Conservation (phyloP, 2,329 filamentous ascomycete species). For the Aureobasidium musti region DNA sequence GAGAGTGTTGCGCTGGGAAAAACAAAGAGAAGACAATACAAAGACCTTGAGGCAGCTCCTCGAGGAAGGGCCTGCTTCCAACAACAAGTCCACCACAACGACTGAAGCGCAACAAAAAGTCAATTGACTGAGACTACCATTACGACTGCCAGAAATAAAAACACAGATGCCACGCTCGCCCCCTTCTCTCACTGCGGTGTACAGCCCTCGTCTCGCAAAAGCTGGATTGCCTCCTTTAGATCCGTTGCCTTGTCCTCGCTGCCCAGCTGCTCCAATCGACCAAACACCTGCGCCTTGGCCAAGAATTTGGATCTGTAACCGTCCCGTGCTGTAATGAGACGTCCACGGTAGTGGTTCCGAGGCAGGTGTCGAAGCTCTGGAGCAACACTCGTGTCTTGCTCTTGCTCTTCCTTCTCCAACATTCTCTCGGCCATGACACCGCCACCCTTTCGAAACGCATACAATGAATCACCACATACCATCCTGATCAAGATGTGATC, state of each 20-base stretch:
- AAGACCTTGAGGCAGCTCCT: constrained; percentile 41
- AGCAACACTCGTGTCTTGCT: constrained; percentile 16
- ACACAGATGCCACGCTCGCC: neutral
- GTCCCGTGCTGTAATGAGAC: constrained; percentile 30
- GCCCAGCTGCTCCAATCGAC: constrained; percentile 34
- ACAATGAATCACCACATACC: constrained; percentile 37
- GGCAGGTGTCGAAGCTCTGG: constrained; percentile 29
- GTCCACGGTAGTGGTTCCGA: constrained; percentile 13
- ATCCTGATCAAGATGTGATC: constrained; percentile 38
- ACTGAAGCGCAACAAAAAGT: neutral
- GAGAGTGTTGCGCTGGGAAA: constrained; percentile 37
- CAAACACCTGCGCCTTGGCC: constrained; percentile 32
- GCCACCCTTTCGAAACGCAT: constrained; percentile 38
- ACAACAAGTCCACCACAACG: neutral
- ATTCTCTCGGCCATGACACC: constrained; percentile 33
- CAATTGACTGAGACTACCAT: neutral
- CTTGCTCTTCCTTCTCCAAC: constrained; percentile 32
- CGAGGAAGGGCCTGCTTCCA: constrained; percentile 33
- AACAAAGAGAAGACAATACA: constrained; percentile 36
- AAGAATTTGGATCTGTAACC: constrained; percentile 38
- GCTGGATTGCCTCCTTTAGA: neutral
- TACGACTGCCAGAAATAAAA: neutral
- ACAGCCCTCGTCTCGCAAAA: neutral
- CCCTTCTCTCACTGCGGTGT: neutral
- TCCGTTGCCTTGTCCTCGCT: neutral